Percentiles rank a stretch among this genome's conserved stretches.
Conservation (phyloP, 495 filamentous ascomycete genomes). For the Terfezia boudieri region DNA sequence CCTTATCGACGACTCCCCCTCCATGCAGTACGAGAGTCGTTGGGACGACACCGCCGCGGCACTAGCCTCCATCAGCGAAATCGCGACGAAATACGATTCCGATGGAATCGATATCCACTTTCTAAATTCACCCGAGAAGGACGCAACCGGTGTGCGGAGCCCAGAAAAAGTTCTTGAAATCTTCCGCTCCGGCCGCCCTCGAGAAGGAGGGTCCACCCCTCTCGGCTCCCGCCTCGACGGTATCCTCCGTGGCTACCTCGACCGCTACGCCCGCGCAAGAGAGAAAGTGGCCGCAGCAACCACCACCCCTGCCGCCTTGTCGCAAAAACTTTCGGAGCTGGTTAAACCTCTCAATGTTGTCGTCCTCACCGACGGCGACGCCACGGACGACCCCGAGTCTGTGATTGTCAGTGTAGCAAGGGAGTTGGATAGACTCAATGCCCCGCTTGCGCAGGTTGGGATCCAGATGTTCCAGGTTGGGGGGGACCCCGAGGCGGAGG, state of each 20-base stretch:
- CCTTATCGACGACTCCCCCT: conserved; percentile 71
- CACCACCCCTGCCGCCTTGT: neutral
- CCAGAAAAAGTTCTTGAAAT: conserved; percentile 32
- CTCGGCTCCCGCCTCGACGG: conserved; percentile 50
- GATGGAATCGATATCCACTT: conserved; percentile 95
- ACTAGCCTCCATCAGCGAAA: conserved; percentile 54
- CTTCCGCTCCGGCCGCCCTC: conserved; percentile 33
- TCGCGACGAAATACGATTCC: conserved; percentile 51
- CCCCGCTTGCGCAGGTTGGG: conserved; percentile 68
- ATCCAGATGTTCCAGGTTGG: conserved; percentile 74
- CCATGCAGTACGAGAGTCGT: conserved; percentile 46
- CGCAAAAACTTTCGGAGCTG: neutral
- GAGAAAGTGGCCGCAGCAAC: neutral
- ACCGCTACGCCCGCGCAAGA: conserved; percentile 8
- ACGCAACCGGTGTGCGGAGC: conserved; percentile 7
- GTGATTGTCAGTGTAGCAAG: conserved; percentile 44
- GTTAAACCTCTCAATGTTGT: conserved; percentile 77
- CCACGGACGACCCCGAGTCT: conserved; percentile 57
- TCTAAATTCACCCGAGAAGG: conserved; percentile 37
- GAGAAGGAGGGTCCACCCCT: conserved; percentile 44
- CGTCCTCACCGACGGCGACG: conserved; percentile 73
- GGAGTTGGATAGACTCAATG: conserved; percentile 47
- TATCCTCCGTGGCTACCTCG: conserved; percentile 53
- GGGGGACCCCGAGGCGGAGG: conserved; percentile 24
- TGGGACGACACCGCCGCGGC: conserved; percentile 60